A percentile compares a stretch with the other conserved stretches of the same genome.
Evolutionary conservation across 352 stramenopile species (phyloP).

Genomic region (Pythium phragmitis): DNA sequence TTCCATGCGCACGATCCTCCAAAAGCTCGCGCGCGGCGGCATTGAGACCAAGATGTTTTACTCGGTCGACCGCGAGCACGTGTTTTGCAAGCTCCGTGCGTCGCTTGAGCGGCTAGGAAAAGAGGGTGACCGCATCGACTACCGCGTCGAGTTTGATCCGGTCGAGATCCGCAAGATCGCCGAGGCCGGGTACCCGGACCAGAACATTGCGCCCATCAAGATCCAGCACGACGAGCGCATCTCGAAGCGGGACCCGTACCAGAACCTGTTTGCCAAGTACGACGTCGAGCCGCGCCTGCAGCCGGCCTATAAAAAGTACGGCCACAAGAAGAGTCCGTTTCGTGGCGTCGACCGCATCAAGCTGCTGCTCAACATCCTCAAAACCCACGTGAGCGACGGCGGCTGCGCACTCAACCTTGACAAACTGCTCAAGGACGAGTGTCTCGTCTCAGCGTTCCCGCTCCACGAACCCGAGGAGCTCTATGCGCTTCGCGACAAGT

Average conservation of each 20-base stretch:
- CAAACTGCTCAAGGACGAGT: conserved; percentile 52
- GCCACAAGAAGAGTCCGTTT: conserved; percentile 67
- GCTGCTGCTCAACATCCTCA: conserved; percentile 71
- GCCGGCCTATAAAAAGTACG: conserved; percentile 67
- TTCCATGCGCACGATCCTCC: conserved; percentile 70
- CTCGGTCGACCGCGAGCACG: conserved; percentile 56
- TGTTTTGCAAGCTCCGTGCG: conserved; percentile 78
- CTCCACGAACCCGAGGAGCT: conserved; percentile 61
- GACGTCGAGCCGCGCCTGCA: conserved; percentile 65
- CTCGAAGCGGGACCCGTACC: conserved; percentile 56
- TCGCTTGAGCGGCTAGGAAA: conserved; percentile 64
- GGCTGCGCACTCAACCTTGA: conserved; percentile 58
- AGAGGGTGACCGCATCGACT: conserved; percentile 74
- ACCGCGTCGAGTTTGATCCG: conserved; percentile 75
- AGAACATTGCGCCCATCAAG: conserved; percentile 62
- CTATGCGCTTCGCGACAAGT: conserved; percentile 43
- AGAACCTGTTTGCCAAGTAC: conserved; percentile 81
- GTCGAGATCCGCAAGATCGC: conserved; percentile 55
- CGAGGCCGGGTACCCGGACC: conserved; percentile 49
- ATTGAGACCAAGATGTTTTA: conserved; percentile 88
- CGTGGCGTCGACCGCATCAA: conserved; percentile 76
- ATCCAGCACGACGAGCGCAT: conserved; percentile 53
- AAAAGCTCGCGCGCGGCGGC: conserved; percentile 59
- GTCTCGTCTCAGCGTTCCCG: conserved; percentile 58
- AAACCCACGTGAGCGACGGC: conserved; percentile 48